These are phyloP conservation scores for Cadophora malorum DNA, from an alignment of 2,329 filamentous ascomycete species.

Conservation along the genomic window DNA sequence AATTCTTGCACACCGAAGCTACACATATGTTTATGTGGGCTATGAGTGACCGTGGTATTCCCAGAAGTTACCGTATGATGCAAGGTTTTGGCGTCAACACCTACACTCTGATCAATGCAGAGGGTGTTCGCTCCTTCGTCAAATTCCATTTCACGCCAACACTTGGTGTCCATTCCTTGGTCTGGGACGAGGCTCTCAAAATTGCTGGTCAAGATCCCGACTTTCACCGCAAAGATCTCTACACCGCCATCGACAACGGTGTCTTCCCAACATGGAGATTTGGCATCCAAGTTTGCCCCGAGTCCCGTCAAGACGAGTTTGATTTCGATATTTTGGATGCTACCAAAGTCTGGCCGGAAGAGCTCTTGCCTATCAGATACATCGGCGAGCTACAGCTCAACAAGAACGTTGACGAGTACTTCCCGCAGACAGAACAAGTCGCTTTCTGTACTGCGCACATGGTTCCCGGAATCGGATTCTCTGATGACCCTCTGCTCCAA, in stretches of 20 bases:
- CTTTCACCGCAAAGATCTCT: conserved; percentile 80
- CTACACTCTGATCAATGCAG: conserved; percentile 70
- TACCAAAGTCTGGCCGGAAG: conserved; percentile 86
- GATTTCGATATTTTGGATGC: conserved; percentile 87
- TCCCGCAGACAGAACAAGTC: conserved; percentile 81
- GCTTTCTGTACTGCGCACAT: conserved; percentile 84
- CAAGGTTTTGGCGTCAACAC: conserved; percentile 87
- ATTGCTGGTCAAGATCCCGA: conserved; percentile 77
- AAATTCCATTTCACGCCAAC: conserved; percentile 81
- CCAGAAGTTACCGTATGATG: conserved; percentile 82
- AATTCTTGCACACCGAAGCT: conserved; percentile 70
- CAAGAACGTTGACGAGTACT: conserved; percentile 81
- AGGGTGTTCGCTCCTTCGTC: conserved; percentile 74
- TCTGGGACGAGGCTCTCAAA: conserved; percentile 83
- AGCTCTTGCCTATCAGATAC: conserved; percentile 75
- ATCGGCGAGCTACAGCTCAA: conserved; percentile 83
- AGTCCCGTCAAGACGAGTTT: conserved; percentile 75
- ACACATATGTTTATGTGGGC: conserved; percentile 83
- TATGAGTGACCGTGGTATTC: conserved; percentile 77
- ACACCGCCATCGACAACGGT: conserved; percentile 75
- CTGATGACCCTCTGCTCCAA: conserved; percentile 76
- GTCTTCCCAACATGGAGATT: conserved; percentile 81
- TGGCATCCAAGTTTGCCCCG: conserved; percentile 78
- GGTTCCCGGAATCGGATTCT: conserved; percentile 79
- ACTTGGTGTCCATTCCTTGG: conserved; percentile 72